These are phyloP conservation scores for Pyrenochaeta sp. DNA, from an alignment of 2,329 filamentous ascomycete species.

Conservation along the genomic window DNA sequence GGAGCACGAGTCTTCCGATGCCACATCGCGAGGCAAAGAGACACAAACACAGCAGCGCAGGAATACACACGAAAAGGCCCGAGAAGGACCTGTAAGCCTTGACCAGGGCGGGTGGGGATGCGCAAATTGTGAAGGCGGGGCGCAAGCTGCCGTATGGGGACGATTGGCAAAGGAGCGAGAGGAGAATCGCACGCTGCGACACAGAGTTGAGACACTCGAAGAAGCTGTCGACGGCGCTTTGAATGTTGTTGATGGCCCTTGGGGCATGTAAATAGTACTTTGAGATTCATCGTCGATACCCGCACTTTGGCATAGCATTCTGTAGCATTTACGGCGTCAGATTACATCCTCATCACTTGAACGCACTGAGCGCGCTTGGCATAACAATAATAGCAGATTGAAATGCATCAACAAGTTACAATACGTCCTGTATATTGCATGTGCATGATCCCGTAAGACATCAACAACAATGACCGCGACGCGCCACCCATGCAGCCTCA, in stretches of 20 bases:
- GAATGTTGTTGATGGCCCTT: conserved; percentile 57
- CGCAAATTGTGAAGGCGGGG: conserved; percentile 47
- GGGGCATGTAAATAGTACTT: conserved; percentile 26
- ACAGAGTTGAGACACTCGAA: conserved; percentile 63
- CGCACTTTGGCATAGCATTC: conserved; percentile 1
- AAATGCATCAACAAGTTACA: no score
- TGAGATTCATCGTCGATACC: conserved; percentile 4
- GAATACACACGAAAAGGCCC: conserved; percentile 51
- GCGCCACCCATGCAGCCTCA: no score
- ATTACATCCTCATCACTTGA: background rate
- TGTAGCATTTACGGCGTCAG: background rate
- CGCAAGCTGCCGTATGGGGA: conserved; percentile 60
- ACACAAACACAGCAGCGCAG: conserved; percentile 39
- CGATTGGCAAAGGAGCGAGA: conserved; percentile 61
- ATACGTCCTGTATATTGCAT: no score
- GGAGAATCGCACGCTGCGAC: conserved; percentile 64
- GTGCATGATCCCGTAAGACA: no score
- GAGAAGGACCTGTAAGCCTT: conserved; percentile 48
- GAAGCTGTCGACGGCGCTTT: conserved; percentile 65
- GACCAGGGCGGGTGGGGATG: conserved; percentile 42
- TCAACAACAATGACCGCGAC: no score
- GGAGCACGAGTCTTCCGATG: conserved; percentile 42
- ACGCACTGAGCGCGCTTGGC: background rate
- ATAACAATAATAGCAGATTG: background rate
- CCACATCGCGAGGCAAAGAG: conserved; percentile 39